Evolutionary conservation across 2,329 filamentous ascomycete species (phyloP).

Genomic region (Colletotrichum endophyticum): DNA sequence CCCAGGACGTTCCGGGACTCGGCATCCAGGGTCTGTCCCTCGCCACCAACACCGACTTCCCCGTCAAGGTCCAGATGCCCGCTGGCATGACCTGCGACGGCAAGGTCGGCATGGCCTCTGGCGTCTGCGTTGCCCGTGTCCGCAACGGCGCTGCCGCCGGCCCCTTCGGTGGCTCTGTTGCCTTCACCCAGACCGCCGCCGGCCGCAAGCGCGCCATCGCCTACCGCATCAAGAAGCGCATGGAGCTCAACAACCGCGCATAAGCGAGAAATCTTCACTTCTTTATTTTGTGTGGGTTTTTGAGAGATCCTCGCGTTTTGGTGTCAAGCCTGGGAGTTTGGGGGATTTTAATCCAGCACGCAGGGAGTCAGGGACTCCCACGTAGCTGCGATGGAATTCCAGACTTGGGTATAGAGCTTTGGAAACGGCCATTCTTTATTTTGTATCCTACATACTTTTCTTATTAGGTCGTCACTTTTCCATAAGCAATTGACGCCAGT

Average conservation of each 20-base stretch:
- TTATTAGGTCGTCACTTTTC: slow-evolving; percentile 13
- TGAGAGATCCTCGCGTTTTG: neutral
- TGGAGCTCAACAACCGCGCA: slow-evolving; percentile 32
- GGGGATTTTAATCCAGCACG: neutral
- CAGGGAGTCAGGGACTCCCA: slow-evolving; percentile 16
- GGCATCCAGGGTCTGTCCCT: slow-evolving; percentile 61
- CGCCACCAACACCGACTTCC: slow-evolving; percentile 68
- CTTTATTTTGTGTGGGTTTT: neutral
- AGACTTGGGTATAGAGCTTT: slow-evolving; percentile 18
- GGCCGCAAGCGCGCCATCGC: slow-evolving; percentile 67
- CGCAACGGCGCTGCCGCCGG: slow-evolving; percentile 67
- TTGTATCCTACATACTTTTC: slow-evolving; percentile 8
- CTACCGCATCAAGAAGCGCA: slow-evolving; percentile 48
- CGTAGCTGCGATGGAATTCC: neutral
- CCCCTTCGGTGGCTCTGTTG: slow-evolving; percentile 70
- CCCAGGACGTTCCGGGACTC: slow-evolving; percentile 65
- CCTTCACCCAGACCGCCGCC: slow-evolving; percentile 65
- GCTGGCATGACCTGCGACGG: slow-evolving; percentile 70
- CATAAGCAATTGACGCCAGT: slow-evolving; percentile 18
- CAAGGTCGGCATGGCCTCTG: slow-evolving; percentile 59
- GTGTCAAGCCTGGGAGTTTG: slow-evolving; percentile 12
- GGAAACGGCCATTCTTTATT: slow-evolving; percentile 17
- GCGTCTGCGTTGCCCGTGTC: slow-evolving; percentile 70
- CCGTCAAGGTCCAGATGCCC: slow-evolving; percentile 69
- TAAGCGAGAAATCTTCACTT: slow-evolving; percentile 4